Evolutionary conservation across 805 yeast genomes (phyloP).

Genomic region (Lipomyces spencermartinsiae): DNA sequence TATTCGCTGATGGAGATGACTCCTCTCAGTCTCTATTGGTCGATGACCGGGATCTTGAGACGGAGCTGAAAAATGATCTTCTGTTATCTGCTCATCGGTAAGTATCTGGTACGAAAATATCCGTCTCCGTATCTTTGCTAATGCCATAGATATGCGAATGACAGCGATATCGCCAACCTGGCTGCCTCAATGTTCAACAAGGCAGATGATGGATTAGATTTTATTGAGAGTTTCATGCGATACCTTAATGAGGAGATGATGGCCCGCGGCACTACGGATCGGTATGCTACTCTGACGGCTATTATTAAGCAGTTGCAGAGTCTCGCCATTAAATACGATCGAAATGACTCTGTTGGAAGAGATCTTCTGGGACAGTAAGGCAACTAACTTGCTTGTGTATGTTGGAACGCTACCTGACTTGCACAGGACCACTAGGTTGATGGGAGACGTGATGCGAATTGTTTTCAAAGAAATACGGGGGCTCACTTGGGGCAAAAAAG

Average conservation of each 20-base stretch:
- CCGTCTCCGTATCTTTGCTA: background rate
- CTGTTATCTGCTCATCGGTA: background rate
- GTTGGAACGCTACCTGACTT: background rate
- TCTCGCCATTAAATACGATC: background rate
- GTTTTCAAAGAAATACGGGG: background rate
- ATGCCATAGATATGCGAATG: background rate
- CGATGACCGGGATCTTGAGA: background rate
- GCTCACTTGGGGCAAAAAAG: background rate
- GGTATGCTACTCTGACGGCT: background rate
- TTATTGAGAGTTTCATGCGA: background rate
- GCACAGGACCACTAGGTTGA: background rate
- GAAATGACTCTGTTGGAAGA: background rate
- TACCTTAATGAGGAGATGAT: background rate
- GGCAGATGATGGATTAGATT: background rate
- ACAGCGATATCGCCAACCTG: slow-evolving; percentile 1
- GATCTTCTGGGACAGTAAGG: background rate
- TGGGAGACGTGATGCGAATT: background rate
- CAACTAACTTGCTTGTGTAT: background rate
- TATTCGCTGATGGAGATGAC: background rate
- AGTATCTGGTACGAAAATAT: background rate
- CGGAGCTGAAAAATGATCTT: background rate
- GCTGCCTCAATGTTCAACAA: background rate
- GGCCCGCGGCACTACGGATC: background rate
- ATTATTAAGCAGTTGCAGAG: background rate
- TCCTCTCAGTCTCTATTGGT: background rate